Conservation (phyloP, 208 protist species). For the Borovskyia barvae region DNA sequence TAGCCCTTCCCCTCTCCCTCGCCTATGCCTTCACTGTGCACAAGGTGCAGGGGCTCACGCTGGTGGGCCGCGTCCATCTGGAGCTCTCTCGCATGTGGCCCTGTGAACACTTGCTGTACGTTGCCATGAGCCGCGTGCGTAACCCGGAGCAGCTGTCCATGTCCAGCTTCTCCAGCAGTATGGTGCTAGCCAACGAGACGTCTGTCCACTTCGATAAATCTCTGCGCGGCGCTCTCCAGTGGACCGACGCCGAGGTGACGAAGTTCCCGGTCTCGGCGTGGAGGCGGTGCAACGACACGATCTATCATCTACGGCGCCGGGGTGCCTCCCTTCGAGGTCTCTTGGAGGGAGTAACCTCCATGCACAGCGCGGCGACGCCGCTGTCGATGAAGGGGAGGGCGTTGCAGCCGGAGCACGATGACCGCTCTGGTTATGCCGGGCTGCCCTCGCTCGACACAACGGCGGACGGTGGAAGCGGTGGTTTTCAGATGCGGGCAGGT, state of each 20-base stretch:
- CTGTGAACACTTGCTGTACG: conserved; percentile 87
- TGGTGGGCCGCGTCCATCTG: conserved; percentile 84
- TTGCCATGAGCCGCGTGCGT: conserved; percentile 87
- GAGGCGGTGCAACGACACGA: conserved; percentile 86
- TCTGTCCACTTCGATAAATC: conserved; percentile 77
- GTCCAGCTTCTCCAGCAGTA: conserved; percentile 62
- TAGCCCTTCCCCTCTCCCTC: conserved; percentile 74
- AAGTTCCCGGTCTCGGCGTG: conserved; percentile 75
- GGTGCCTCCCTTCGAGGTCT: conserved; percentile 63
- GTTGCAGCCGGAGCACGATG: no score
- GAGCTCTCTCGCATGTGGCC: conserved; percentile 90
- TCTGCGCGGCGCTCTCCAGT: conserved; percentile 30
- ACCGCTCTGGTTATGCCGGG: no score
- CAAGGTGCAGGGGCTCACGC: conserved; percentile 86
- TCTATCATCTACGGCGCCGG: conserved; percentile 75
- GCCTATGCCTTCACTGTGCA: conserved; percentile 91
- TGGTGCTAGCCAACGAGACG: conserved; percentile 78
- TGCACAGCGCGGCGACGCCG: conserved; percentile 4
- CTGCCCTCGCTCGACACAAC: no score
- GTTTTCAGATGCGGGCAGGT: conserved; percentile 9
- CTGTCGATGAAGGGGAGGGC: no score
- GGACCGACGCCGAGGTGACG: conserved; percentile 37
- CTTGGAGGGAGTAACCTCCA: conserved; percentile 35
- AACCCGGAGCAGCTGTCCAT: conserved; percentile 90
- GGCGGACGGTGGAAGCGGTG: conserved; percentile 2